Evolutionary conservation across 768 basidiomycete species (phyloP).

Genomic region (Russula olivacea): DNA sequence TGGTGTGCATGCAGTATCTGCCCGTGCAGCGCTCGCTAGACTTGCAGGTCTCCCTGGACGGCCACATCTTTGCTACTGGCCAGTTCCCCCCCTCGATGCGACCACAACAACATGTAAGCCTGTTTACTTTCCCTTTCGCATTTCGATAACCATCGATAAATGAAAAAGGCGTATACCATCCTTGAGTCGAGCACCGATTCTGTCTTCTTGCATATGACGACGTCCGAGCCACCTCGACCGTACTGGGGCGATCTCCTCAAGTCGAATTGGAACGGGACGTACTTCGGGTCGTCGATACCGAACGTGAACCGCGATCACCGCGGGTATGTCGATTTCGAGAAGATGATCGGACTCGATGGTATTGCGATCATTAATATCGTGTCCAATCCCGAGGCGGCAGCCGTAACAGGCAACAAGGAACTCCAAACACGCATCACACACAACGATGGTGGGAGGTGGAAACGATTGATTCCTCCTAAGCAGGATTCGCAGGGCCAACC

Average conservation of each 20-base stretch:
- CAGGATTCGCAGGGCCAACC: constrained; percentile 65
- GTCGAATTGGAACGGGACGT: constrained; percentile 98
- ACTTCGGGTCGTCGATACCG: constrained; percentile 82
- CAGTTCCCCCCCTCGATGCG: constrained; percentile 88
- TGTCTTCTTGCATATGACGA: constrained; percentile 94
- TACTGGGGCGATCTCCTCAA: constrained; percentile 91
- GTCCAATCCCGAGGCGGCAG: constrained; percentile 70
- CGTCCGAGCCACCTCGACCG: constrained; percentile 64
- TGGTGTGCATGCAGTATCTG: constrained; percentile 40
- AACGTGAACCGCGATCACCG: constrained; percentile 84
- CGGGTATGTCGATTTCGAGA: constrained; percentile 97
- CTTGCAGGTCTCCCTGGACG: constrained; percentile 90
- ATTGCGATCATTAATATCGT: constrained; percentile 93
- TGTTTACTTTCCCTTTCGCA: background rate
- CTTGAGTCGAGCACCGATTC: constrained; percentile 91
- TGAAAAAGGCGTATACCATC: constrained; percentile 76
- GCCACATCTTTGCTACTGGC: constrained; percentile 75
- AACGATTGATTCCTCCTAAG: constrained; percentile 65
- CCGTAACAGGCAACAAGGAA: constrained; percentile 61
- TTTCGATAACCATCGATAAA: background rate
- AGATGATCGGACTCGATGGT: constrained; percentile 92
- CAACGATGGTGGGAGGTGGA: constrained; percentile 97
- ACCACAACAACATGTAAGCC: constrained; percentile 79
- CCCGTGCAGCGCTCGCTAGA: constrained; percentile 56
- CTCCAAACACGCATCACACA: constrained; percentile 89